These are phyloP conservation scores for Ceratobasidium sp. DNA, from an alignment of 1,284 basidiomycete genomes.

Conservation along the genomic window DNA sequence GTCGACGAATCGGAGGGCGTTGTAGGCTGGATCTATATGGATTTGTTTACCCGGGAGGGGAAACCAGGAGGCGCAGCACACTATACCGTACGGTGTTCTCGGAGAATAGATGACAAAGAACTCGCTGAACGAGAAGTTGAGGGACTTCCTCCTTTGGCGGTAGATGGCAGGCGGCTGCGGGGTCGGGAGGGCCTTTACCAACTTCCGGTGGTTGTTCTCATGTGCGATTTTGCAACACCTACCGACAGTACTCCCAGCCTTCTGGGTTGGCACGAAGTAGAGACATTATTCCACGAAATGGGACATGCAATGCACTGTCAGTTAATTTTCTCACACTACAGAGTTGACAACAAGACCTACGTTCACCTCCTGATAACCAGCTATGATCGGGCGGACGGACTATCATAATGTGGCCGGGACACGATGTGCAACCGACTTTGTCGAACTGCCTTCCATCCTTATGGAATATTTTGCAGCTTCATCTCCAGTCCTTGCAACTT, in stretches of 20 bases:
- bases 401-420: constrained; percentile 99
- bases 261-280: constrained; percentile 93
- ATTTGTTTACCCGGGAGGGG: constrained; percentile 85
- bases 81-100: constrained; percentile 95
- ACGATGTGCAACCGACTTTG: constrained; percentile 98
- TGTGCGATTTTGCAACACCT: constrained; percentile 87
- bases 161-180: constrained; percentile 56
- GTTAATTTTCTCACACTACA: constrained; percentile 54
- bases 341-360: constrained; percentile 38
- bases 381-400: constrained; percentile 97
- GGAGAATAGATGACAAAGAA: constrained; percentile 82
- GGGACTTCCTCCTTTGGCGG: constrained; percentile 40
- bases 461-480: constrained; percentile 98
- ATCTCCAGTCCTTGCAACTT: constrained; percentile 70
- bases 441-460: constrained; percentile 96
- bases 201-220: constrained; percentile 89
- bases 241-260: constrained; percentile 72
- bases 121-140: constrained; percentile 45
- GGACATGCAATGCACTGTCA: constrained; percentile 98
- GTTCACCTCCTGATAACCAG: constrained; percentile 58
- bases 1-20: constrained; percentile 86
- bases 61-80: constrained; percentile 95
- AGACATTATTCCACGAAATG: constrained; percentile 99
- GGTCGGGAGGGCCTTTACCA: constrained; percentile 81
- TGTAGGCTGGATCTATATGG: constrained; percentile 95